Percentiles rank a stretch among this genome's conserved stretches.
These are phyloP conservation scores for Tetradesmus obliquus DNA, from an alignment of 139 green algal species.

Conservation along the genomic window DNA sequence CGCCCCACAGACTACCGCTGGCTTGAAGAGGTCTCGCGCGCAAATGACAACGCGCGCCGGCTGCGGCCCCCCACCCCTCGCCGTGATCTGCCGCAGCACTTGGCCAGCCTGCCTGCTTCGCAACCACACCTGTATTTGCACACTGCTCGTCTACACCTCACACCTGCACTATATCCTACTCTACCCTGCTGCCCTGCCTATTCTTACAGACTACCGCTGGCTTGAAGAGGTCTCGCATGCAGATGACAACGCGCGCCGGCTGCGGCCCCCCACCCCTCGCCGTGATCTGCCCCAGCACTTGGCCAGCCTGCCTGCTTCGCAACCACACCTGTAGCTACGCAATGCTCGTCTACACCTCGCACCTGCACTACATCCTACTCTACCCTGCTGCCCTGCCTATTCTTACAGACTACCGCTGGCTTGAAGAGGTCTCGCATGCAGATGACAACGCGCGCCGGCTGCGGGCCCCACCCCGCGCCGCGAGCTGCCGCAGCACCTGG, in stretches of 20 bases:
- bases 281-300: constrained; percentile 62
- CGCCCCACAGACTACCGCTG: constrained; percentile 62
- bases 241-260: constrained; percentile 63
- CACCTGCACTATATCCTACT: too few relatives aligned
- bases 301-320: too few relatives aligned
- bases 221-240: constrained; percentile 65
- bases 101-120: too few relatives aligned
- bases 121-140: too few relatives aligned
- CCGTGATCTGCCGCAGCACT: constrained; percentile 52
- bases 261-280: constrained; percentile 50
- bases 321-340: too few relatives aligned
- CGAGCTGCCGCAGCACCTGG: constrained; percentile 50
- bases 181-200: too few relatives aligned
- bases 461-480: constrained; percentile 47
- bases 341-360: too few relatives aligned
- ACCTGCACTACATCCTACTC: too few relatives aligned
- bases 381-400: background rate
- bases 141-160: too few relatives aligned
- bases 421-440: constrained; percentile 64
- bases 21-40: constrained; percentile 65
- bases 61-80: constrained; percentile 50
- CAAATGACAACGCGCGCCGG: constrained; percentile 62
- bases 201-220: constrained; percentile 61
- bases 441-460: constrained; percentile 64
- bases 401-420: constrained; percentile 63